Percentiles rank a stretch among this genome's conserved stretches.
phyloP scores from a whole-genome alignment of 306 rosid species.

The Cercis canadensis region DNA sequence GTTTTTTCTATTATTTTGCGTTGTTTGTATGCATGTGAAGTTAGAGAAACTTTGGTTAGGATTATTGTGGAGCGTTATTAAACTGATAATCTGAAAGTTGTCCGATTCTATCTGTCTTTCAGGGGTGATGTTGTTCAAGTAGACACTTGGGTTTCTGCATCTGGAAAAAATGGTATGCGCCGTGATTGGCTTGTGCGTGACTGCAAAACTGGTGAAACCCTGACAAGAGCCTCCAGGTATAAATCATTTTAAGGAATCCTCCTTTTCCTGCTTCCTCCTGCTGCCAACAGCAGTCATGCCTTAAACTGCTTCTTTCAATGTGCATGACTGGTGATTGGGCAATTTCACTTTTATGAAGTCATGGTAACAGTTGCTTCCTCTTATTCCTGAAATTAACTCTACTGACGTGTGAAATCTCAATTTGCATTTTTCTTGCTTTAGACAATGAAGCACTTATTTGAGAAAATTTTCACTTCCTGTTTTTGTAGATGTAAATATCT shows the following conservation, averaged over 20 bases:
- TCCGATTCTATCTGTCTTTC: slow-evolving; percentile 35
- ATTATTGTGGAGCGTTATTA: slow-evolving; percentile 20
- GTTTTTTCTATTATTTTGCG: slow-evolving; percentile 25
- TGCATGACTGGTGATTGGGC: slow-evolving; percentile 7
- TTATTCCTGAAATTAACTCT: no score
- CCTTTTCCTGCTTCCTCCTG: slow-evolving; percentile 19
- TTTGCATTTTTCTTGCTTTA: slow-evolving; percentile 27
- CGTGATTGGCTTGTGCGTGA: slow-evolving; percentile 96
- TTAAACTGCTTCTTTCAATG: slow-evolving; percentile 26
- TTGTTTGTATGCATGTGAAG: slow-evolving; percentile 12
- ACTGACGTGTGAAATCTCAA: slow-evolving; percentile 14
- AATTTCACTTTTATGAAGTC: not conserved
- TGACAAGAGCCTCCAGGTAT: slow-evolving; percentile 96
- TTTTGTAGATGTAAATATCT: slow-evolving; percentile 21
- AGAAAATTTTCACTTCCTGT: not conserved
- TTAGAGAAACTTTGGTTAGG: slow-evolving; percentile 26
- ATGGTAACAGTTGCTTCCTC: not conserved
- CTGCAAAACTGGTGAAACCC: slow-evolving; percentile 70
- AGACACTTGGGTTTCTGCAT: slow-evolving; percentile 90
- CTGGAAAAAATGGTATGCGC: slow-evolving; percentile 97
- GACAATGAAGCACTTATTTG: slow-evolving; percentile 9
- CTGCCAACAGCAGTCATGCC: slow-evolving; percentile 16
- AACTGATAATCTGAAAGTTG: slow-evolving; percentile 35
- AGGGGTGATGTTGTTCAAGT: slow-evolving; percentile 99
- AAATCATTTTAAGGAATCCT: slow-evolving; percentile 23